These are phyloP conservation scores for Turnera subulata DNA, from an alignment of 345 rosid genomes.

Conservation along the genomic window DNA sequence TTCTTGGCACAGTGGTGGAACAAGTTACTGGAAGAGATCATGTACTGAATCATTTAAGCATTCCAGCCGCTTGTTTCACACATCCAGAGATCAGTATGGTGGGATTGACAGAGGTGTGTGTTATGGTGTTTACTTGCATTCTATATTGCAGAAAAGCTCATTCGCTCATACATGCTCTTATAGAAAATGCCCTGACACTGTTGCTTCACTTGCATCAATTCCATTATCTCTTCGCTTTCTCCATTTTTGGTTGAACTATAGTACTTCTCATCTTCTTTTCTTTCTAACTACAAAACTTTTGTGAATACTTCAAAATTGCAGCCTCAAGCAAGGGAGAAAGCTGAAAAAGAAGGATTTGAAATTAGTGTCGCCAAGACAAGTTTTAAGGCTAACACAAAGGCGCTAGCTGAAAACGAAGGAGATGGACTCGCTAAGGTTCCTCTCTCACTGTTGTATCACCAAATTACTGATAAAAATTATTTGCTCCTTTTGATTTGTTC, in stretches of 20 bases:
- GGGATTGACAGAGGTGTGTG: constrained; percentile 87
- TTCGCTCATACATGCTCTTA: not conserved
- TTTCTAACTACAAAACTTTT: constrained; percentile 1
- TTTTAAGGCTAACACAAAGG: constrained; percentile 98
- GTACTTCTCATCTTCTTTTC: not conserved
- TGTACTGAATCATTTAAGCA: constrained; percentile 85
- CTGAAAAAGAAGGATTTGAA: constrained; percentile 87
- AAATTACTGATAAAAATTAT: too few relatives aligned
- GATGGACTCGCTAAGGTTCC: constrained; percentile 96
- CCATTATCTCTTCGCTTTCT: not conserved
- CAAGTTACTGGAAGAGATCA: constrained; percentile 90
- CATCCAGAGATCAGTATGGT: constrained; percentile 99
- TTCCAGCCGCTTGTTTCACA: constrained; percentile 99
- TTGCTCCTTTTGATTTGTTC: too few relatives aligned
- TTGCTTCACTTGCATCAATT: too few relatives aligned
- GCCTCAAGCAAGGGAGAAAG: constrained; percentile 99
- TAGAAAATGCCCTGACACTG: too few relatives aligned
- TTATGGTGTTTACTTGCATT: constrained; percentile 1
- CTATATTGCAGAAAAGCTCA: not conserved
- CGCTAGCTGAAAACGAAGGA: constrained; percentile 96
- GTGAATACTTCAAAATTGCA: constrained; percentile 28
- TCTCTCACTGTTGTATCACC: constrained; percentile 3
- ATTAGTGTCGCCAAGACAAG: constrained; percentile 84
- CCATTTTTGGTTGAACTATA: constrained; percentile 1
- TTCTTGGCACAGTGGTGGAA: constrained; percentile 68